Conservation (phyloP, 768 basidiomycete genomes). For the Pisolithus orientalis region DNA sequence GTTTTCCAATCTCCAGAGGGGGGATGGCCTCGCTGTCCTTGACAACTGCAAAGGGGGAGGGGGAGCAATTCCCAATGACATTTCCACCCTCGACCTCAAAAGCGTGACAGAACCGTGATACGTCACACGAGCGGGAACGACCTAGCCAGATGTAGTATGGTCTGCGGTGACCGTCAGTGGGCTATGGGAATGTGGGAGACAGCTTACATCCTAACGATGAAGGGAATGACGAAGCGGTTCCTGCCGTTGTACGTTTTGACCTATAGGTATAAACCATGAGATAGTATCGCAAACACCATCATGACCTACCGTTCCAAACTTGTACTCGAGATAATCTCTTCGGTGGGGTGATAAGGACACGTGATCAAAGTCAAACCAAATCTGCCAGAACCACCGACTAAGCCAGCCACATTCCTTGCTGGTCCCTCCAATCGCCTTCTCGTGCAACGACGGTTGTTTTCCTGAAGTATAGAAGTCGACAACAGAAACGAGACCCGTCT, state of each 20-base stretch:
- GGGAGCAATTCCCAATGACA: conserved; percentile 44
- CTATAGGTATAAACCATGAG: conserved; percentile 14
- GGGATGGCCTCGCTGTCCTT: conserved; percentile 34
- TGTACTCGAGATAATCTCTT: conserved; percentile 71
- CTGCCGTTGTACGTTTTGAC: conserved; percentile 68
- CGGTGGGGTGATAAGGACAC: conserved; percentile 51
- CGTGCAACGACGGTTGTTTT: conserved; percentile 48
- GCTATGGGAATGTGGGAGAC: conserved; percentile 2
- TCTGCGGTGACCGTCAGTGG: conserved; percentile 20
- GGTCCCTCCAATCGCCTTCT: conserved; percentile 56
- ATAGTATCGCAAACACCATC: neutral
- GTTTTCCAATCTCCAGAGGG: conserved; percentile 37
- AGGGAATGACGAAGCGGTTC: conserved; percentile 63
- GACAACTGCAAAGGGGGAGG: conserved; percentile 27
- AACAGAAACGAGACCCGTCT: conserved; percentile 56
- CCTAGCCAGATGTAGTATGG: conserved; percentile 77
- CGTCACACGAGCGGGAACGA: conserved; percentile 55
- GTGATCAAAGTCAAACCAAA: conserved; percentile 58
- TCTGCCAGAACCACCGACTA: conserved; percentile 74
- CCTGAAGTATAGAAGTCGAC: conserved; percentile 68
- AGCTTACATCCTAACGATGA: conserved; percentile 56
- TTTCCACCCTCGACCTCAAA: conserved; percentile 64
- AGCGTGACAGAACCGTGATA: conserved; percentile 47
- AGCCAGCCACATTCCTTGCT: conserved; percentile 59
- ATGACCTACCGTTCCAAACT: conserved; percentile 58